Base-by-base conservation (phyloP, 441 rosid species). In the Pelargonium fulgidum region DNA sequence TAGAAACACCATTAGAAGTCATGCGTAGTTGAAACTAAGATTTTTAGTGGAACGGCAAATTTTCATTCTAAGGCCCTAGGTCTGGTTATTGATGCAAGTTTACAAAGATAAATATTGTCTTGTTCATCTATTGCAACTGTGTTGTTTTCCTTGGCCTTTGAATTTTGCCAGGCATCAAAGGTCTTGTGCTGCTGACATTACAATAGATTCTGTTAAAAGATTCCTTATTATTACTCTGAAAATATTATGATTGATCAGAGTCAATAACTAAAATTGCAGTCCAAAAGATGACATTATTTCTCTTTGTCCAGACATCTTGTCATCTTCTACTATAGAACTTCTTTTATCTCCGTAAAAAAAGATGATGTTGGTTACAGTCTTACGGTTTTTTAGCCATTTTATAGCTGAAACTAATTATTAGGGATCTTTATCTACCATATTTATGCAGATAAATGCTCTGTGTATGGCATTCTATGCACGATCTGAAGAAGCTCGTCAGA, bases 401-500 rank as follows among this genome's bases (percentile, higher is more conserved):
- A 65, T 17, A 42, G 33, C 44, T 12, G 22, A 42, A 10, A 11
- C 10, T 70, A 7, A 70, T 58, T 14, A 62, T 33, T 24, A 56
- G 19, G 13, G 22, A 16, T 56, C 59, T 56, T 7, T 8, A 56
- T 56, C 61, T 54, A 16, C 62, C 8, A 64, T 72, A 72, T 56
- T 65, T 82, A 69, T 76, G 77, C 75, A 95, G 98, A 88, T 95
- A 81, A 85, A 89, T 70, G 96, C 97, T 45, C 76, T 95, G 77
- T 84, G 91, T 81, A 85, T 89, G 97, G 98, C 99, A 72, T 95
- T 95, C 82, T 92, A 86, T 79, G 98, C 96, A 2, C 89, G 93
- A 73, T 92, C 97, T 67, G 97, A 92, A 83, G 98, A 90, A 81
- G 91, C 97, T 68, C 93, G 92, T 50, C 87, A 87, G 79, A 90